Evolutionary conservation across 495 filamentous ascomycete genomes (phyloP), one percentile per base, ranked within the genome.

Genomic region (Neurospora sp.): DNA sequence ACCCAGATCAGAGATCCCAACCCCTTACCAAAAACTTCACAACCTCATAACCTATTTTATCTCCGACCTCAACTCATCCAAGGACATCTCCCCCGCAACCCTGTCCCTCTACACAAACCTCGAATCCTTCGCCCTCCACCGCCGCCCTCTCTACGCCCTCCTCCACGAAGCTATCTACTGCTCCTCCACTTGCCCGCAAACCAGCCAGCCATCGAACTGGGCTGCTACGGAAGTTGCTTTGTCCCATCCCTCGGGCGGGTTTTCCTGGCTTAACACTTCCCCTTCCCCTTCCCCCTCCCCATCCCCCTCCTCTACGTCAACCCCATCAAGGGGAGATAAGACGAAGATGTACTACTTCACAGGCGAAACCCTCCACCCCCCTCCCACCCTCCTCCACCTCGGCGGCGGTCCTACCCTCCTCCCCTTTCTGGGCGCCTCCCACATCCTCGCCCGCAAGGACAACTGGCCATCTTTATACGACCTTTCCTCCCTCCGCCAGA

Each of bases 331-430:
- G 31, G 31, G 31, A 4, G 3, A 35, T 2, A 4, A 4, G 31
- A 3, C 0, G 31, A 35, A 35, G 3, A 35, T 35, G 3, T 35
- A 35, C 73, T 35, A 35, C 73, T 97, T 98, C 82, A 93, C 93
- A 0, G 95, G 94, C 71, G 95, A 98, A 81, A 95, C 95, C 93
- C 86, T 96, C 62, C 95, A 89, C 80, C 89, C 89, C 6, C 91
- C 90, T 0, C 23, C 20, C 1, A 5, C 12, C 1, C 54, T 62
- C 14, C 0, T 2, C 1, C 2, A 0, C 5, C 54, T 62, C 2
- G 46, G 69, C 16, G 46, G 69, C 16, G 74, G 74, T 0, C n/a
- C 37, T 0, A 90, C 93, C 76, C 87, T 97, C 12, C 78, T 78
- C 14, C 83, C 88, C 18, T 77, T 97, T 46, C 83, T 86, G 37